A percentile compares a stretch with the other conserved stretches of the same genome.
These are phyloP conservation scores for Annona cherimola DNA, from an alignment of 164 flowering plant genomes.

Conservation along the genomic window DNA sequence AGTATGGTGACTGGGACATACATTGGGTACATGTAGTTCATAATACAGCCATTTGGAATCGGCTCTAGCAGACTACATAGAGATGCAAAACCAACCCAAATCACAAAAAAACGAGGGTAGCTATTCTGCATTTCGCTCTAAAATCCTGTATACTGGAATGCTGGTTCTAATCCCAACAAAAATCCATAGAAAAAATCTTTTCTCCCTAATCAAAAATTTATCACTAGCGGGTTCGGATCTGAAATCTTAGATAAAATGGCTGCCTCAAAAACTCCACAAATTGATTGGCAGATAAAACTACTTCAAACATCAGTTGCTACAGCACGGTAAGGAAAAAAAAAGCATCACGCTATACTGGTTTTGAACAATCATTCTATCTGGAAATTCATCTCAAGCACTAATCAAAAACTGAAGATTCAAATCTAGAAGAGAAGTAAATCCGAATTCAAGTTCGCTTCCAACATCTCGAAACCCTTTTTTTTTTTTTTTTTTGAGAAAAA, in stretches of 20 bases:
- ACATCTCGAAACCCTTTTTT: no score
- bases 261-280: neutral
- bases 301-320: neutral
- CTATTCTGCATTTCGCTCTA: conserved; percentile 44
- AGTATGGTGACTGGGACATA: conserved; percentile 70
- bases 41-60: conserved; percentile 67
- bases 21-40: conserved; percentile 98
- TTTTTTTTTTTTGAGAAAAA: no score
- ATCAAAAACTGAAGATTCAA: neutral
- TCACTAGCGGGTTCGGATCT: neutral
- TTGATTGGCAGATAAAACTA: neutral
- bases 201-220: neutral
- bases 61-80: conserved; percentile 61
- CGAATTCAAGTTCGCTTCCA: neutral
- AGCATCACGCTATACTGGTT: neutral
- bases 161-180: conserved; percentile 8
- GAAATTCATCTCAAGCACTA: neutral
- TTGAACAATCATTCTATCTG: neutral
- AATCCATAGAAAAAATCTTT: conserved; percentile 2
- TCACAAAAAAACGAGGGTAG: conserved; percentile 28
- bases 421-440: neutral
- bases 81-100: conserved; percentile 49
- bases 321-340: neutral
- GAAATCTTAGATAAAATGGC: neutral
- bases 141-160: conserved; percentile 36